A percentile compares a stretch with the other conserved stretches of the same genome.
Conservation (phyloP, 257 asterid species). For the Gentiana dahurica region DNA sequence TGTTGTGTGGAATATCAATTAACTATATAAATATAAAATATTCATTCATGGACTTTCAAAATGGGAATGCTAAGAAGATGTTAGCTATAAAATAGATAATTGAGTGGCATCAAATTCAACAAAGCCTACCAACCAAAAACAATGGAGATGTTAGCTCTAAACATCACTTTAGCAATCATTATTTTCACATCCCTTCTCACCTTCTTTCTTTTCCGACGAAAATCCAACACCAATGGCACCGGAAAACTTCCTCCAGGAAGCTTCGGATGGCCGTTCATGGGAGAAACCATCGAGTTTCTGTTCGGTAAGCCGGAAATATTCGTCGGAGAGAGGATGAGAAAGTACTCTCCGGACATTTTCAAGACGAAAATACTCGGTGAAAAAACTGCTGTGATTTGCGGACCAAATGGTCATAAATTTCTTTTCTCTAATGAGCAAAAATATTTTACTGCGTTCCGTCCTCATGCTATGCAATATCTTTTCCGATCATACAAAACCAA, state of each 20-base stretch:
- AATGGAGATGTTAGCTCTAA: no score
- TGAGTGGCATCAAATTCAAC: no score
- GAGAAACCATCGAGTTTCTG: slow-evolving; percentile 46
- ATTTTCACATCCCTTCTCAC: no score
- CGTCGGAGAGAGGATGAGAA: slow-evolving; percentile 46
- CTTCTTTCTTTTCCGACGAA: no score
- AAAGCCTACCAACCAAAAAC: no score
- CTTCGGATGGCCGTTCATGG: slow-evolving; percentile 64
- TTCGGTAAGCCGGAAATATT: slow-evolving; percentile 53
- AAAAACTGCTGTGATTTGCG: slow-evolving; percentile 64
- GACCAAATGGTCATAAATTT: slow-evolving; percentile 62
- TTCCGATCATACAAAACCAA: slow-evolving; percentile 46
- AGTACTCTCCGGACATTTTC: slow-evolving; percentile 47
- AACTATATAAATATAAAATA: no score
- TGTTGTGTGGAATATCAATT: no score
- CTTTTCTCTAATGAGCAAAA: slow-evolving; percentile 57
- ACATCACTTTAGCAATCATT: no score
- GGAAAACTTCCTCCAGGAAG: slow-evolving; percentile 54
- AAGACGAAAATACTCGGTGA: slow-evolving; percentile 62
- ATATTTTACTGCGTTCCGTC: slow-evolving; percentile 46
- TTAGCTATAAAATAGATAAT: no score
- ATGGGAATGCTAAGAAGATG: no score
- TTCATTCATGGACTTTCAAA: no score
- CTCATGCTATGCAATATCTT: slow-evolving; percentile 47
- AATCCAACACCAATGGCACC: no score